Percentiles rank a stretch among this genome's conserved stretches.
Evolutionary conservation across 176 grass and related monocot genomes (phyloP).

Genomic region (Oryza brachyantha): DNA sequence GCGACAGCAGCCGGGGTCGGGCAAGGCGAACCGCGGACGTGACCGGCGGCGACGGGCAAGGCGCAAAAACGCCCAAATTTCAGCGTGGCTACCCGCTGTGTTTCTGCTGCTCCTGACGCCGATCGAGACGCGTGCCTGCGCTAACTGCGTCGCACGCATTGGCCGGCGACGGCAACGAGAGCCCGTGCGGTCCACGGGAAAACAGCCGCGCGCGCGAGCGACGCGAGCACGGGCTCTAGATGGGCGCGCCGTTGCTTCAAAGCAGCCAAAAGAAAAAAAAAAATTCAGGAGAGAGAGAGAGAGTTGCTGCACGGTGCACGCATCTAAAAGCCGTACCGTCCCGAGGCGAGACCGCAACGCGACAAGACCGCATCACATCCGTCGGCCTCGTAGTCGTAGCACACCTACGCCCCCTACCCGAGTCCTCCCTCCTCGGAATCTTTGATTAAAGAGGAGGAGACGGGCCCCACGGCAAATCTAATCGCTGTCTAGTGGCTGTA

Average conservation of each 20-base stretch:
- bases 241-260: not conserved
- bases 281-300: not conserved
- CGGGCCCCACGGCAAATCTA: not conserved
- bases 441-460: not conserved
- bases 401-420: too few species aligned
- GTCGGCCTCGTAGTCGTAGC: too few species aligned
- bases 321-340: constrained; percentile 9
- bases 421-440: too few species aligned
- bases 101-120: not conserved
- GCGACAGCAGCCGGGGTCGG: too few species aligned
- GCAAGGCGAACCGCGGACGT: not conserved
- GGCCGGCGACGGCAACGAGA: too few species aligned
- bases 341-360: constrained; percentile 39
- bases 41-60: too few species aligned
- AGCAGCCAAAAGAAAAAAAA: not conserved
- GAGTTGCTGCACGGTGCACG: not conserved
- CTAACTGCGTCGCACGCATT: not conserved
- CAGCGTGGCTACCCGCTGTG: not conserved
- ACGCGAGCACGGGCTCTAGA: not conserved
- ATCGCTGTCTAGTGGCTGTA: not conserved
- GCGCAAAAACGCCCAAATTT: not conserved
- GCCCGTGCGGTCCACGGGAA: too few species aligned
- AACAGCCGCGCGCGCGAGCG: too few species aligned
- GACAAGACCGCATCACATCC: constrained; percentile 21
- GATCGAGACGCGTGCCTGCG: not conserved